Conservation (phyloP, 805 yeast genomes). For the Myxozyma neotropica region DNA sequence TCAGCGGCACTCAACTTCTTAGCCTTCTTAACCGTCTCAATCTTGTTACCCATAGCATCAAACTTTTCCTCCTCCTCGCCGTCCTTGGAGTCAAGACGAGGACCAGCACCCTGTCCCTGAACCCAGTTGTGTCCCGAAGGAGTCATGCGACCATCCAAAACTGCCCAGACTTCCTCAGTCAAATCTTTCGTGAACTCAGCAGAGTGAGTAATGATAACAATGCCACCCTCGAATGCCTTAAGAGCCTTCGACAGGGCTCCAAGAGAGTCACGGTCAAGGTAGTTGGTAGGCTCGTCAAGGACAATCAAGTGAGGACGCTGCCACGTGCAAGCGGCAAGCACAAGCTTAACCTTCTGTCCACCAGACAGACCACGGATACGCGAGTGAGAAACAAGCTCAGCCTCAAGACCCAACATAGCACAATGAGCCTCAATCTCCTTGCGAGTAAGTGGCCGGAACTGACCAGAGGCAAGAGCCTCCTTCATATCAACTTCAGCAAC, state of each 20-base stretch:
- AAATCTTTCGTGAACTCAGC: constrained; percentile 99
- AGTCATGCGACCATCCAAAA: constrained; percentile 95
- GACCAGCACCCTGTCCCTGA: constrained; percentile 99
- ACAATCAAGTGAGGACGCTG: constrained; percentile 99
- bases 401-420: constrained; percentile 96
- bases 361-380: constrained; percentile 99
- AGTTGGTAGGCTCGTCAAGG: constrained; percentile 99
- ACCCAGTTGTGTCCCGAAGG: constrained; percentile 99
- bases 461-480: constrained; percentile 99
- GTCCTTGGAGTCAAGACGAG: constrained; percentile 90
- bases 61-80: constrained; percentile 95
- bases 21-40: constrained; percentile 94
- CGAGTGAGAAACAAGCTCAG: constrained; percentile 99
- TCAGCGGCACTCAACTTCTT: constrained; percentile 98
- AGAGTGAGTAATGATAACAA: constrained; percentile 99
- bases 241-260: constrained; percentile 99
- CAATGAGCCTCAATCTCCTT: constrained; percentile 99
- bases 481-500: constrained; percentile 99
- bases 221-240: constrained; percentile 99
- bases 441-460: constrained; percentile 99
- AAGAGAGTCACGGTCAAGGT: constrained; percentile 98
- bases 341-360: constrained; percentile 99
- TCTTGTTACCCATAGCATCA: constrained; percentile 99
- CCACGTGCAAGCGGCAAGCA: constrained; percentile 99
- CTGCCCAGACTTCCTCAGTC: constrained; percentile 99